Evolutionary conservation across 768 basidiomycete species (phyloP), one percentile per base, ranked within the genome.

Genomic region (Cantharellus anzutake): DNA sequence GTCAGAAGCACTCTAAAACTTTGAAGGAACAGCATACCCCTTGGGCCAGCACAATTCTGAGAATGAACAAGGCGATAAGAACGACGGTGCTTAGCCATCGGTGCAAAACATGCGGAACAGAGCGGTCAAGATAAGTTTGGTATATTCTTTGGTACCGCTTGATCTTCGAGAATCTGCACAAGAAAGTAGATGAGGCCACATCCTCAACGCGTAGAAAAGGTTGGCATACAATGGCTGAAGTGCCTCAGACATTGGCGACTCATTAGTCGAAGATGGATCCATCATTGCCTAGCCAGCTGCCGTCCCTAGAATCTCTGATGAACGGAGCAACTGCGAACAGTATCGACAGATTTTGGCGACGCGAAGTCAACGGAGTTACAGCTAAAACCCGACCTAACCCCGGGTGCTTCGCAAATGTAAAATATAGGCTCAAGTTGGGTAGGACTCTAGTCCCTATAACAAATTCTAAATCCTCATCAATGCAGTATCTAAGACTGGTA

Each of bases 51-150:
- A 97, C 75, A 65, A 99, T 92, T 61, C 94, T 77, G 58, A 97
- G 70, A 66, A 86, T 73, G 69, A 99, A 98, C 41, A 97, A 41
- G 34, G 73, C 67, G 60, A 93, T 71, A 11, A 96, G 67, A 3
- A 77, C 86, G 2, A 75, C 75, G 2, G 89, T 88, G 42, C 76
- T 80, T 35, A 88, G 66, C 96, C 96, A 99, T 61, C 96, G 80
- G 66, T 93, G 78, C n/a, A 89, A 71, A 39, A 84, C 78, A 68
- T 90, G 81, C 0, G 96, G 96, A 2, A 94, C 96, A 74, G 84
- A 82, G 35, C 87, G 80, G 76, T 99, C 96, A n/a, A 97, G 78
- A 35, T 80, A 70, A 67, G 84, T 82, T 70, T 94, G 91, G 69
- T 93, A 92, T 68, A 83, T 80, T 38, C 89, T 79, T 5, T 58